A percentile compares a stretch with the other conserved stretches of the same genome.
phyloP scores from a whole-genome alignment of 345 rosid species.

The Theobroma cacao region DNA sequence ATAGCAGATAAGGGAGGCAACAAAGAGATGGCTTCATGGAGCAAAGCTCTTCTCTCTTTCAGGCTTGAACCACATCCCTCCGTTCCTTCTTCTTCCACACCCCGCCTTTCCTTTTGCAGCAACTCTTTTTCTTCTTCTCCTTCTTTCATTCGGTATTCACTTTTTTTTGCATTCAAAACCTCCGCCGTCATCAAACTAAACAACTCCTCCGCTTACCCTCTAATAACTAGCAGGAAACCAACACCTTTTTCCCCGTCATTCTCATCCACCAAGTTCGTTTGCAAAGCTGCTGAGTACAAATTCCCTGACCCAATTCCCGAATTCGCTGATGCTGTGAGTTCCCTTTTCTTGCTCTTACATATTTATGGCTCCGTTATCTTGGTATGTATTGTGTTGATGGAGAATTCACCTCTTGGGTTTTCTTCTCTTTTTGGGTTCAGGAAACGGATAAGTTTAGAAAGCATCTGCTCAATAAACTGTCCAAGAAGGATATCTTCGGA shows the following conservation, averaged over 20 bases:
- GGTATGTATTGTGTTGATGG: neutral
- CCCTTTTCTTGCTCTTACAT: neutral
- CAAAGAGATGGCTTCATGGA: constrained; percentile 38
- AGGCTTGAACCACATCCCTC: constrained; percentile 11
- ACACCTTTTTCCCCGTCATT: neutral
- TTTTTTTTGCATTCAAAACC: neutral
- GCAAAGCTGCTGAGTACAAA: constrained; percentile 71
- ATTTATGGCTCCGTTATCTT: neutral
- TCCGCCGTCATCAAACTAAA: constrained; percentile 1
- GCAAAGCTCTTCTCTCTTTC: constrained; percentile 29
- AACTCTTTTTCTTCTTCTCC: constrained; percentile 15
- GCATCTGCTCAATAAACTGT: constrained; percentile 57
- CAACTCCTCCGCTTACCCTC: constrained; percentile 18
- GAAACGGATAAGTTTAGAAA: constrained; percentile 79
- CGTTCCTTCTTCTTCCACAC: constrained; percentile 20
- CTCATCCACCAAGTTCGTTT: constrained; percentile 29
- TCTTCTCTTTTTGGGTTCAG: constrained; percentile 28
- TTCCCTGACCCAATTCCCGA: constrained; percentile 92
- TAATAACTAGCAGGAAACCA: constrained; percentile 16
- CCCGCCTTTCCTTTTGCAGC: constrained; percentile 12
- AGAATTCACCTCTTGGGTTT: neutral
- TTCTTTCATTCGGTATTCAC: neutral
- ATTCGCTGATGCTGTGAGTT: constrained; percentile 75
- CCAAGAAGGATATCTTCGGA: constrained; percentile 64
- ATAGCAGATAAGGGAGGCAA: constrained; percentile 1